phyloP scores from a whole-genome alignment of 1,284 basidiomycete species.

The Ceratobasidium sp. region DNA sequence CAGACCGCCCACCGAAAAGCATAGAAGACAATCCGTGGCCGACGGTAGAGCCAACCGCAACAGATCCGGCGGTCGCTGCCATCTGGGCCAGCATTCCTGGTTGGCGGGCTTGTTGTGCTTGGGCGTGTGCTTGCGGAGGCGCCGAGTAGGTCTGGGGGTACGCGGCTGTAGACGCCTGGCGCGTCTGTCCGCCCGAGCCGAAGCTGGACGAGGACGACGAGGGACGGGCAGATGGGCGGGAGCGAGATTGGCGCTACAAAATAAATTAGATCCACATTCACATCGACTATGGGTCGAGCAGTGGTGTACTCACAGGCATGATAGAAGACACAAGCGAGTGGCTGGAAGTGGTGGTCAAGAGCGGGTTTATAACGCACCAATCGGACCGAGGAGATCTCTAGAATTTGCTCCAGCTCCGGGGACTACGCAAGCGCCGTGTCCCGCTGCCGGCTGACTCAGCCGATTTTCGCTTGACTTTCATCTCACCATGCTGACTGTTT shows the following conservation, averaged over 20 bases:
- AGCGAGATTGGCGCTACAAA: slow-evolving; percentile 65
- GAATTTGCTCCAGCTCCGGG: no score
- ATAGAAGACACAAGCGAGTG: slow-evolving; percentile 39
- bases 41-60: slow-evolving; percentile 81
- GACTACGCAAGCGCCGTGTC: no score
- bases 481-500: no score
- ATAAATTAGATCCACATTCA: background rate
- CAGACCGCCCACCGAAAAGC: slow-evolving; percentile 75
- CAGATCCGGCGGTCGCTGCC: slow-evolving; percentile 88
- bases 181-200: slow-evolving; percentile 36
- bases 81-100: slow-evolving; percentile 80
- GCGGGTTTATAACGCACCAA: background rate
- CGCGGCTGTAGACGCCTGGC: slow-evolving; percentile 33
- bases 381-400: no score
- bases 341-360: slow-evolving; percentile 40
- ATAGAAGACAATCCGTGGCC: slow-evolving; percentile 84
- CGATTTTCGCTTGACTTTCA: no score
- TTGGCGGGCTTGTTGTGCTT: slow-evolving; percentile 44
- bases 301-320: slow-evolving; percentile 66
- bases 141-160: slow-evolving; percentile 13
- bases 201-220: slow-evolving; percentile 50
- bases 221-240: slow-evolving; percentile 65
- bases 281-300: background rate
- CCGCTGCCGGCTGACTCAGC: no score
- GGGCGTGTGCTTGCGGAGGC: slow-evolving; percentile 33